Percentiles rank a stretch among this genome's conserved stretches.
Evolutionary conservation across 1,139 yeast species (phyloP).

Genomic region (Wickerhamomyces sp.): DNA sequence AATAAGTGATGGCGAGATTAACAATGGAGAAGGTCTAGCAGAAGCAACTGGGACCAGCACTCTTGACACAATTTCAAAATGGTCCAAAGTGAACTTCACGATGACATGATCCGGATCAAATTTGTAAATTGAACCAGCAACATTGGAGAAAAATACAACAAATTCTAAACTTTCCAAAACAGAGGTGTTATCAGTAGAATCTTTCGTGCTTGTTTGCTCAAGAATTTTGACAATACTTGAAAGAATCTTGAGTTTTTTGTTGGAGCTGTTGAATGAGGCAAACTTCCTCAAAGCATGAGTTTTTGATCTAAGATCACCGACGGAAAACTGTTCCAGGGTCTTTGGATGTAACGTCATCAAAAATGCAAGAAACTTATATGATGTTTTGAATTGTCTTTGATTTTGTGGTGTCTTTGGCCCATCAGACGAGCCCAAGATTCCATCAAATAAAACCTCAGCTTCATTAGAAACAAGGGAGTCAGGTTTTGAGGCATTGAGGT

Average conservation of each 20-base stretch:
- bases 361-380: constrained; percentile 27
- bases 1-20: constrained; percentile 11
- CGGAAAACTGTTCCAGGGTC: constrained; percentile 13
- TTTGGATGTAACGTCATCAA: constrained; percentile 27
- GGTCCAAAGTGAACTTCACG: constrained; percentile 36
- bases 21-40: constrained; percentile 12
- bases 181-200: constrained; percentile 23
- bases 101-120: constrained; percentile 43
- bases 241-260: constrained; percentile 29
- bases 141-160: constrained; percentile 27
- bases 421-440: constrained; percentile 19
- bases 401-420: constrained; percentile 5
- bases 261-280: constrained; percentile 13
- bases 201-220: constrained; percentile 15
- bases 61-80: constrained; percentile 35
- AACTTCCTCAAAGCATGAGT: constrained; percentile 16
- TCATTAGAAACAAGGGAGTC: constrained; percentile 25
- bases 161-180: constrained; percentile 37
- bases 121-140: constrained; percentile 39
- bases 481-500: constrained; percentile 28
- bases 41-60: constrained; percentile 25
- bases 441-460: constrained; percentile 25
- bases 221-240: constrained; percentile 31
- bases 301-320: constrained; percentile 6
- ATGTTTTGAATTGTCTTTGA: constrained; percentile 18